Conservation (phyloP, 2,329 filamentous ascomycete genomes). For the Fusarium tuaranense region DNA sequence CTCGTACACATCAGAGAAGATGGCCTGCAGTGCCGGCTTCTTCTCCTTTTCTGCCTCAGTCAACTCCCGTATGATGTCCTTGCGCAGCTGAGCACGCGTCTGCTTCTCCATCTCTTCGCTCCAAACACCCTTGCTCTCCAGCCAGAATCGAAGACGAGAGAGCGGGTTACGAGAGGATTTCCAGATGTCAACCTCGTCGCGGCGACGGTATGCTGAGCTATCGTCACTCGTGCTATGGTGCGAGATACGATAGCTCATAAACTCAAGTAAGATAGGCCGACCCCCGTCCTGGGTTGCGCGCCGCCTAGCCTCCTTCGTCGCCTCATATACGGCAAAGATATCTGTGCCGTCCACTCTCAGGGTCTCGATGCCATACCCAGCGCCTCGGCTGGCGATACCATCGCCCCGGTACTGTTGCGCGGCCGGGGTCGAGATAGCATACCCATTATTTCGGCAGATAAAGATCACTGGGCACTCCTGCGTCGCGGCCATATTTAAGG, state of each 20-base stretch:
- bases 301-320: constrained; percentile 75
- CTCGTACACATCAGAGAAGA: neutral
- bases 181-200: neutral
- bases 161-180: too few species aligned
- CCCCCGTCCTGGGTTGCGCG: constrained; percentile 34
- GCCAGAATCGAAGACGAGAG: neutral
- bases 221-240: constrained; percentile 30
- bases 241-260: constrained; percentile 26
- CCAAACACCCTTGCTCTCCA: constrained; percentile 10
- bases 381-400: constrained; percentile 81
- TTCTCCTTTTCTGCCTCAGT: neutral
- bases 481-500: constrained; percentile 83
- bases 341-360: constrained; percentile 88
- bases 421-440: constrained; percentile 84
- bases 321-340: constrained; percentile 83
- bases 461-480: constrained; percentile 75
- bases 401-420: constrained; percentile 87
- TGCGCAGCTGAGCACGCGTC: neutral
- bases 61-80: neutral
- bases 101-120: neutral
- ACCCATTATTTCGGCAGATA: constrained; percentile 88
- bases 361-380: constrained; percentile 87
- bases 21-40: neutral
- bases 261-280: constrained; percentile 13
- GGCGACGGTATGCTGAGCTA: constrained; percentile 11